These are phyloP conservation scores for Candida qinlingensis DNA, from an alignment of 805 yeast species.

Conservation along the genomic window DNA sequence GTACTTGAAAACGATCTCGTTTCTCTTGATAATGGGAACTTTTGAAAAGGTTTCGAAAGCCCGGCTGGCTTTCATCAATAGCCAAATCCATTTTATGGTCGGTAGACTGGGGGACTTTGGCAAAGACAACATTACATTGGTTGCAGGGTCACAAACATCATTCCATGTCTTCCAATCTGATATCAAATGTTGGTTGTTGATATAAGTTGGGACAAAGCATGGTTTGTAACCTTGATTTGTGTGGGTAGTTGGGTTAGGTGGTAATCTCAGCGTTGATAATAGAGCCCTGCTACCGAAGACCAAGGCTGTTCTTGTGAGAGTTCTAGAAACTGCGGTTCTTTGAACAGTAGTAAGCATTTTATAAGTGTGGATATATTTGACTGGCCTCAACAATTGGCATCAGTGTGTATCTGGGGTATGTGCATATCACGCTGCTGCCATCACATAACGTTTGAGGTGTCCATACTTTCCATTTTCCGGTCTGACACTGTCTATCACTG, in stretches of 20 bases:
- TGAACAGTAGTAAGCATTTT: background rate
- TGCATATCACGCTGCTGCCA: too few relatives aligned
- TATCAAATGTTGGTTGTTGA: slow-evolving; percentile 41
- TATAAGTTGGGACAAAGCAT: slow-evolving; percentile 45
- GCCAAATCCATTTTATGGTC: slow-evolving; percentile 60
- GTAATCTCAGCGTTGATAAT: slow-evolving; percentile 20
- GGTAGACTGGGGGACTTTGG: slow-evolving; percentile 70
- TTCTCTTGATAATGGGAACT: slow-evolving; percentile 41
- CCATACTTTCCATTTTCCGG: too few relatives aligned
- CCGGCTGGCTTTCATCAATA: slow-evolving; percentile 54
- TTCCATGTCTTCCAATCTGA: slow-evolving; percentile 53
- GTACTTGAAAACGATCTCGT: slow-evolving; percentile 64
- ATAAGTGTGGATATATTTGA: too few relatives aligned
- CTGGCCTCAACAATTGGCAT: too few relatives aligned
- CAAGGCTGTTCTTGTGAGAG: slow-evolving; percentile 4
- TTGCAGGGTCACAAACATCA: slow-evolving; percentile 73
- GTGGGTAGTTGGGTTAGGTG: slow-evolving; percentile 38
- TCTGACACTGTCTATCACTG: too few relatives aligned
- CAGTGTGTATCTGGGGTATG: too few relatives aligned
- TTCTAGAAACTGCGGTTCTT: slow-evolving; percentile 1
- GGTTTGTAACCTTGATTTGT: slow-evolving; percentile 34
- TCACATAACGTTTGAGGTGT: too few relatives aligned
- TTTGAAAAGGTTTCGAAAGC: slow-evolving; percentile 59
- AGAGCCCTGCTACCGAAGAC: slow-evolving; percentile 11
- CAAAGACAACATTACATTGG: slow-evolving; percentile 56